phyloP scores from a whole-genome alignment of 768 basidiomycete species.

The Pulveroboletus frians region DNA sequence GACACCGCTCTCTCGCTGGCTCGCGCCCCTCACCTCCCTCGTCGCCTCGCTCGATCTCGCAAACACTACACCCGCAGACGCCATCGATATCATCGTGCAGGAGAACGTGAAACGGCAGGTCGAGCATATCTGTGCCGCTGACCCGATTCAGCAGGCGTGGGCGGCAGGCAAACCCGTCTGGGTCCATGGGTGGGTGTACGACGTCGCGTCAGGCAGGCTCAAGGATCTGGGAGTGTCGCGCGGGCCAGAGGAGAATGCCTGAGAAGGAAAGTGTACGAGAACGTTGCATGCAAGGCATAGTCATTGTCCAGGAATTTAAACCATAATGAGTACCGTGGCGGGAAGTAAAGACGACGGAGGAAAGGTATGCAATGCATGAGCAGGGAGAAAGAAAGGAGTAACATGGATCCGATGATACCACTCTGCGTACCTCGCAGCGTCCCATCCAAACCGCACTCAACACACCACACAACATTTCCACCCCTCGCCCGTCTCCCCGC shows the following conservation, averaged over 20 bases:
- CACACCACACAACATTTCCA: conserved; percentile 67
- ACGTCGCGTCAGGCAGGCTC: conserved; percentile 53
- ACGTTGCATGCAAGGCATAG: conserved; percentile 6
- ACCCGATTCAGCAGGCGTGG: conserved; percentile 45
- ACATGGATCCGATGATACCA: neutral
- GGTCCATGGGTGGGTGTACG: conserved; percentile 76
- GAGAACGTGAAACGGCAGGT: conserved; percentile 60
- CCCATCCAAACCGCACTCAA: conserved; percentile 26
- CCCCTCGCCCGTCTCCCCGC: conserved; percentile 37
- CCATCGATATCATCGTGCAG: conserved; percentile 45
- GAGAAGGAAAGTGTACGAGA: neutral
- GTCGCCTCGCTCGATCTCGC: conserved; percentile 40
- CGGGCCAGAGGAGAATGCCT: neutral
- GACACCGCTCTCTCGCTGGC: conserved; percentile 61
- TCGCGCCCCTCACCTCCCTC: conserved; percentile 59
- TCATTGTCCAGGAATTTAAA: conserved; percentile 16
- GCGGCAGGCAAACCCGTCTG: conserved; percentile 36
- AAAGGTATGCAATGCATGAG: conserved; percentile 2
- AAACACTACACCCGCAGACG: conserved; percentile 31
- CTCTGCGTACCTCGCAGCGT: neutral
- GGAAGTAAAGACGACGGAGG: no score
- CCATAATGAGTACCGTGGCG: neutral
- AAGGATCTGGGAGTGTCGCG: conserved; percentile 51
- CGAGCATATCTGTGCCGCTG: conserved; percentile 43
- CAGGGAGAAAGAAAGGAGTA: neutral